Evolutionary conservation across 1,284 basidiomycete genomes (phyloP), one percentile per base, ranked within the genome.

Genomic region (Athelia psychrophila): DNA sequence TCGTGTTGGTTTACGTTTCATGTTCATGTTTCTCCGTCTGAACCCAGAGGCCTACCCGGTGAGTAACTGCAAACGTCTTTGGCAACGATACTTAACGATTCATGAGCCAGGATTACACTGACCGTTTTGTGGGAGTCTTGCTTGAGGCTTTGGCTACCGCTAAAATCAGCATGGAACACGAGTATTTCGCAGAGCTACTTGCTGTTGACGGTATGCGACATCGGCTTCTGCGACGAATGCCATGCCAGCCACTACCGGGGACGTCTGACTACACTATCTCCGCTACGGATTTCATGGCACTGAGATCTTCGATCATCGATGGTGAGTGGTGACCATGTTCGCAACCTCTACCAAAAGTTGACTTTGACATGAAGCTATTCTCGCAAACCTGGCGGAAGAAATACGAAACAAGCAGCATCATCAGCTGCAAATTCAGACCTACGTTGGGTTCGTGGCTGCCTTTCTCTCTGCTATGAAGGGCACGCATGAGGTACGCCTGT

Each of bases 1-100:
- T 36, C 80, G 88, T 49, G 79, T 93, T 23, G 84, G 86, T 13
- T 64, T 93, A 44, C 78, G 83, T 15, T 84, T 94, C 63, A 82
- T 86, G 73, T 75, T 80, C 45, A 83, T 77, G 49, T 69, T 93
- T 2, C 75, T 91, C 32, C 67, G 74, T 44, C 70, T 86, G 10
- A 86, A 94, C 59, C 83, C 86, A 0, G 71, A 69, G 48, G 75
- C 82, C 23, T 92, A 90, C 62, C 51, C 58, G 49, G 88, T 89
- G 16, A 42, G 38, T 42, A 9, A 42, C 6, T 6, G 54, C 60
- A 80, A 69, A 49, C 2, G 42, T 44, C 19, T 9, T 36, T 49
- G 52, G 20, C n/a, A 40, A 45, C 13, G 27, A 6, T 13, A 5
- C 27, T 30, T 5, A 30, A 51, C 38, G 24, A 22, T 32, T 54